Percentiles rank a stretch among this genome's conserved stretches.
Conservation (phyloP, 257 asterid species). For the Rhazya stricta region DNA sequence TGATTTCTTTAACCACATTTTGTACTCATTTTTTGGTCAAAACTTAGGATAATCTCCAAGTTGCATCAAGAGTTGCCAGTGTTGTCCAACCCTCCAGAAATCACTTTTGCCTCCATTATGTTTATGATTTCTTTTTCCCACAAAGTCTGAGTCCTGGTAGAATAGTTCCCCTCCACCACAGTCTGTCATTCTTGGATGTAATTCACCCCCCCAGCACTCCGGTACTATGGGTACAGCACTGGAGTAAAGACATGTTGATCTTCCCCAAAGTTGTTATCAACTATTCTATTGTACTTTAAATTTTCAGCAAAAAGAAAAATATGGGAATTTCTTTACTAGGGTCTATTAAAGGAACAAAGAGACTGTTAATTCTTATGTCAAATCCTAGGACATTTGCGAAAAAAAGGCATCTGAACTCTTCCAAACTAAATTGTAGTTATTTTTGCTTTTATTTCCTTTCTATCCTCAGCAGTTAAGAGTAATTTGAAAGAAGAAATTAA, state of each 20-base stretch:
- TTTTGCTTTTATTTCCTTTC: not conserved
- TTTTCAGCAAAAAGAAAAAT: not conserved
- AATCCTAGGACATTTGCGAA: not conserved
- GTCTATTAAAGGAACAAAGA: not conserved
- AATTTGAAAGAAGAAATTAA: not conserved
- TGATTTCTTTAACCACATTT: not conserved
- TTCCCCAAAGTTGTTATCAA: not conserved
- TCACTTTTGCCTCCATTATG: not conserved
- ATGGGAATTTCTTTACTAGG: not conserved
- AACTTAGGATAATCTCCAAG: not conserved
- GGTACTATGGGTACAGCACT: not conserved
- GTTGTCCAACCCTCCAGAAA: not conserved
- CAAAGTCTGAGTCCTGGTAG: not conserved
- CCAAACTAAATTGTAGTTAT: not conserved
- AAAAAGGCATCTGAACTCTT: not conserved
- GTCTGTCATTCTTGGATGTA: not conserved
- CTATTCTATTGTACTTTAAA: not conserved
- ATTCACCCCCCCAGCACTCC: not conserved
- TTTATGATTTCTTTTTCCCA: not conserved
- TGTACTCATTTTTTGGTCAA: not conserved
- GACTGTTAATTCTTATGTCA: not conserved
- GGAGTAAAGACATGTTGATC: not conserved
- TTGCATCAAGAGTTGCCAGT: not conserved
- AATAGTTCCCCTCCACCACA: not conserved
- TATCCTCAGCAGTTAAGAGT: not conserved